Conservation (phyloP, 129 eudicot genomes). For the Scalesia atractyloides region DNA sequence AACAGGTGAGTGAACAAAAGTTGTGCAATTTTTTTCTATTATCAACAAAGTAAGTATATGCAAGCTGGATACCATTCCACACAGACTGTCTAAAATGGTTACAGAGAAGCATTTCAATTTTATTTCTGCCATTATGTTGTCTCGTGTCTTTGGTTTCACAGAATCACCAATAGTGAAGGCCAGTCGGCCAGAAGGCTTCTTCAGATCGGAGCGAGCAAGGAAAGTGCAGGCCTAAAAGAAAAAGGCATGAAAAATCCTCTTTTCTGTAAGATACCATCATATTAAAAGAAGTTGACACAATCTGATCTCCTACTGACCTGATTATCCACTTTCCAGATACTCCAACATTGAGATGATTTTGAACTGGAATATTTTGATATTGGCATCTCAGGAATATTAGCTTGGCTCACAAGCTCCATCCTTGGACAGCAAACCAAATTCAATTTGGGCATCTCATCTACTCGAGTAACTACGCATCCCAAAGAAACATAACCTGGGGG, state of each 20-base stretch:
- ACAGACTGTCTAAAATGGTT: conserved; percentile 78
- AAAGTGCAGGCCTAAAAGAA: conserved; percentile 77
- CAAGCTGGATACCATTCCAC: conserved; percentile 77
- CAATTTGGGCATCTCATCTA: conserved; percentile 69
- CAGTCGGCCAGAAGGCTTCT: conserved; percentile 76
- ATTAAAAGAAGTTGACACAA: neutral
- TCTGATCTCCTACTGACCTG: conserved; percentile 55
- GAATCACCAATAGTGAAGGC: conserved; percentile 87
- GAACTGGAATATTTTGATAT: conserved; percentile 65
- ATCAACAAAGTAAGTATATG: conserved; percentile 7
- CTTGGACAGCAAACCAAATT: conserved; percentile 82
- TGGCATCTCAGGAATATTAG: conserved; percentile 80
- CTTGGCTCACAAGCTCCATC: conserved; percentile 84
- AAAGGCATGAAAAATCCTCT: conserved; percentile 16
- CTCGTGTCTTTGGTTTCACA: conserved; percentile 74
- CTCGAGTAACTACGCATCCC: conserved; percentile 83
- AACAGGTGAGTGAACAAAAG: conserved; percentile 15
- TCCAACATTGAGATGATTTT: conserved; percentile 84
- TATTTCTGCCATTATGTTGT: conserved; percentile 91
- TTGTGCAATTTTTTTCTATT: neutral
- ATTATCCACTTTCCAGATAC: conserved; percentile 97
- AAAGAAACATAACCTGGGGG: conserved; percentile 98
- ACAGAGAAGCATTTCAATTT: conserved; percentile 81
- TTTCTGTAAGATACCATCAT: conserved; percentile 6
- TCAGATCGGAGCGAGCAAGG: conserved; percentile 89